Evolutionary conservation across 1,284 basidiomycete genomes (phyloP).

Genomic region (Microbotryum intermedium): DNA sequence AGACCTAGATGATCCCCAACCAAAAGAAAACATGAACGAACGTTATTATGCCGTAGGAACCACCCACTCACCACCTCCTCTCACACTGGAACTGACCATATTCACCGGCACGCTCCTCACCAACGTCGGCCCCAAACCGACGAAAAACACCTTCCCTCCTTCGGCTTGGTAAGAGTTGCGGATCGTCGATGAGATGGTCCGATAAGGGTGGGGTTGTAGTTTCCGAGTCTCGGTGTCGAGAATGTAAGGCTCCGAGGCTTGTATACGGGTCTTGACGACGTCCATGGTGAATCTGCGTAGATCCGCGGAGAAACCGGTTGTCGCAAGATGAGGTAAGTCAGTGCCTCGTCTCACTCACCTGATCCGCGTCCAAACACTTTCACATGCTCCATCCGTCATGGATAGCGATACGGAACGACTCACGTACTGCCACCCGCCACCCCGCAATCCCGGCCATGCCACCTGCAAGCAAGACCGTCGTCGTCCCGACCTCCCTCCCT

Average conservation of each 20-base stretch:
- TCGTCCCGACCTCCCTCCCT: slow-evolving; percentile 38
- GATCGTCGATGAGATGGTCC: slow-evolving; percentile 52
- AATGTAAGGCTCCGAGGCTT: slow-evolving; percentile 43
- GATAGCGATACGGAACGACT: neutral
- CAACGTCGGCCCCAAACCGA: slow-evolving; percentile 66
- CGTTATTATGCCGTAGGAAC: too few relatives aligned
- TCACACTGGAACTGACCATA: slow-evolving; percentile 37
- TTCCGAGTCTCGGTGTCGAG: too few relatives aligned
- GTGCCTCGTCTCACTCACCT: too few relatives aligned
- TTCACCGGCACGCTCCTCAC: slow-evolving; percentile 54
- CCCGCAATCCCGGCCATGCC: slow-evolving; percentile 57
- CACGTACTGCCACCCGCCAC: slow-evolving; percentile 38
- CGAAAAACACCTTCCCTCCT: slow-evolving; percentile 60
- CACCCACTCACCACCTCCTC: too few relatives aligned
- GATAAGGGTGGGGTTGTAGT: slow-evolving; percentile 45
- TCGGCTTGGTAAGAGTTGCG: slow-evolving; percentile 55
- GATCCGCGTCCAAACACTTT: too few relatives aligned
- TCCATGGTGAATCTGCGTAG: slow-evolving; percentile 55
- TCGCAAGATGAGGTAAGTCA: neutral
- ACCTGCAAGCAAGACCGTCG: slow-evolving; percentile 62
- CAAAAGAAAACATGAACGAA: too few relatives aligned
- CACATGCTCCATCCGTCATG: too few relatives aligned
- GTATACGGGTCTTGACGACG: slow-evolving; percentile 76
- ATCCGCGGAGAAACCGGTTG: neutral
- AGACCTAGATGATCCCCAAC: neutral